A percentile compares a stretch with the other conserved stretches of the same genome.
Conservation (phyloP, 2,329 filamentous ascomycete genomes). For the Neofusicoccum kwambonambiense region DNA sequence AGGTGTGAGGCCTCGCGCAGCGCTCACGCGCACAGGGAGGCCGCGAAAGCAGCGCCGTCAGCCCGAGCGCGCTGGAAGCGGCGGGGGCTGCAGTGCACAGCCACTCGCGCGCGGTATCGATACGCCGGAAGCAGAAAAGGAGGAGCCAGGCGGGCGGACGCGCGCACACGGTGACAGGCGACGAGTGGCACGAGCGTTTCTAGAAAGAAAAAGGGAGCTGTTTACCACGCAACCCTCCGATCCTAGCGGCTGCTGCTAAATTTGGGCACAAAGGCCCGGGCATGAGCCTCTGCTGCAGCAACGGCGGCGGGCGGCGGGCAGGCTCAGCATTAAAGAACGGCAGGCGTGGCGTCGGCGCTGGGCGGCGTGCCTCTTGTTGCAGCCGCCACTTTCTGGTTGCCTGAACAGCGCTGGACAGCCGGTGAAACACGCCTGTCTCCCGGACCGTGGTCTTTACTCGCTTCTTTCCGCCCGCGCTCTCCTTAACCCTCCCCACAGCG, state of each 20-base stretch:
- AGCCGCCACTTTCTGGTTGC: neutral
- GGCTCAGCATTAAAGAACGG: conserved; percentile 4
- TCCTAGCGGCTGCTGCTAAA: neutral
- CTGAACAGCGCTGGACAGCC: neutral
- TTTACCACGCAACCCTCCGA: neutral
- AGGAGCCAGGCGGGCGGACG: neutral
- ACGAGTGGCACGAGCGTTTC: neutral
- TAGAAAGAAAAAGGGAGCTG: neutral
- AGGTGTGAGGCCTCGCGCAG: too few relatives aligned
- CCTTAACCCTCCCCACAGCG: conserved; percentile 1
- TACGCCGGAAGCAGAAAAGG: neutral
- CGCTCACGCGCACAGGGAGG: too few relatives aligned
- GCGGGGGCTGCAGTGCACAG: neutral
- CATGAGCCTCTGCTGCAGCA: conserved; percentile 1
- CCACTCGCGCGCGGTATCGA: neutral
- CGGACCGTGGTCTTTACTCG: neutral
- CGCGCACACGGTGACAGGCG: neutral
- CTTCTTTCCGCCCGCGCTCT: neutral
- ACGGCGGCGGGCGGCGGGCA: neutral
- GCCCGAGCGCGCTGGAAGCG: too few relatives aligned
- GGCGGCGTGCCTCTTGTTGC: neutral
- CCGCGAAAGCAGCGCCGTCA: too few relatives aligned
- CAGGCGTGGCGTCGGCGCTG: neutral
- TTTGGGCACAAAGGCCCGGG: neutral
- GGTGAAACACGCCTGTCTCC: neutral